Evolutionary conservation across 2,329 filamentous ascomycete genomes (phyloP).

Genomic region (Cercospora nicotianae): DNA sequence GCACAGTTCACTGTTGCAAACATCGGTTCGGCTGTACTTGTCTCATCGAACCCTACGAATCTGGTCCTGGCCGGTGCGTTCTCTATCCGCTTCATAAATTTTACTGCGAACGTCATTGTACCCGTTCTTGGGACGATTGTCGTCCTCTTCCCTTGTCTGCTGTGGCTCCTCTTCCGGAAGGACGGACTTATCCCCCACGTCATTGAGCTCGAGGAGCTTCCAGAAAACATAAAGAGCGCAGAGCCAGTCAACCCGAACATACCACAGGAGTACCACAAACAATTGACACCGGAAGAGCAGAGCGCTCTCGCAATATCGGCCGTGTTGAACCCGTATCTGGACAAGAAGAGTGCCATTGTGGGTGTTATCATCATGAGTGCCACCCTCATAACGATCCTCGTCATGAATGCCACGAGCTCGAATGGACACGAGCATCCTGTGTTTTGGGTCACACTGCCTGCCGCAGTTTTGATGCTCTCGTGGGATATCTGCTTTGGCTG

Average conservation of each 20-base stretch:
- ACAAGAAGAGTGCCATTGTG: constrained; percentile 64
- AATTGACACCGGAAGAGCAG: constrained; percentile 56
- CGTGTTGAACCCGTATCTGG: constrained; percentile 73
- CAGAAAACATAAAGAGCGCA: constrained; percentile 55
- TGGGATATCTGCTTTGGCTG: constrained; percentile 68
- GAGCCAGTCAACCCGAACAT: constrained; percentile 72
- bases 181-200: constrained; percentile 62
- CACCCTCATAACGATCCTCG: constrained; percentile 65
- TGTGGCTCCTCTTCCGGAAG: constrained; percentile 68
- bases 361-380: constrained; percentile 66
- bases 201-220: constrained; percentile 68
- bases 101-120: constrained; percentile 76
- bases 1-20: constrained; percentile 72
- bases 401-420: constrained; percentile 61
- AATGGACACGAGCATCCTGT: constrained; percentile 57
- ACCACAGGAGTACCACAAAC: constrained; percentile 48
- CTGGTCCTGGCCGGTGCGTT: constrained; percentile 59
- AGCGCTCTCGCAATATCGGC: constrained; percentile 64
- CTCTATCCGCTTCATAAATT: constrained; percentile 61
- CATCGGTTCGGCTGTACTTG: constrained; percentile 71
- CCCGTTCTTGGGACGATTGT: constrained; percentile 67
- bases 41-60: constrained; percentile 77
- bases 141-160: constrained; percentile 66
- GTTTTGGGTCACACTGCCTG: constrained; percentile 68
- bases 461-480: constrained; percentile 65